A percentile compares a stretch with the other conserved stretches of the same genome.
These are phyloP conservation scores for Penicillium riverlandense DNA, from an alignment of 495 filamentous ascomycete species.

Conservation along the genomic window DNA sequence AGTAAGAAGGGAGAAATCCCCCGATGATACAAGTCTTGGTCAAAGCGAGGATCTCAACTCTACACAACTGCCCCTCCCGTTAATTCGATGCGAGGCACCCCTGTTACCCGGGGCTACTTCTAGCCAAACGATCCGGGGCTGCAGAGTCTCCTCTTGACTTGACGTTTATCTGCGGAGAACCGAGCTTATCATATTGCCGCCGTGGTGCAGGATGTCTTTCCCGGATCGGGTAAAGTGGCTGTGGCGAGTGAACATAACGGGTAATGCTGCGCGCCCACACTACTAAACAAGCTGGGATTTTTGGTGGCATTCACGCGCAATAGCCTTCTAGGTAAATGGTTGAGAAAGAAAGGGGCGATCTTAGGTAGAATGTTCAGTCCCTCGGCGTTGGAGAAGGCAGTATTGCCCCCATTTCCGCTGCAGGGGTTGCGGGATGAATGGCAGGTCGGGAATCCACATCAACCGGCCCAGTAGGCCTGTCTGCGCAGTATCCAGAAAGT, in stretches of 20 bases:
- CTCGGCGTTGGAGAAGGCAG: conserved; percentile 59
- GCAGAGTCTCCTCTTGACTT: neutral
- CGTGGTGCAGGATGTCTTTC: conserved; percentile 14
- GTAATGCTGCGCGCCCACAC: neutral
- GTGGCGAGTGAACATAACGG: neutral
- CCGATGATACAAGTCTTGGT: neutral
- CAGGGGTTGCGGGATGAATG: conserved; percentile 59
- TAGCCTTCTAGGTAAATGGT: neutral
- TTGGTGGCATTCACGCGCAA: neutral
- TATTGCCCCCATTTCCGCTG: conserved; percentile 75
- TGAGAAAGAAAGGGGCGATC: neutral
- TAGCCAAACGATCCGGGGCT: conserved; percentile 15
- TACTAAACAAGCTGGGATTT: neutral
- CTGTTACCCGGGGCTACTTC: conserved; percentile 2
- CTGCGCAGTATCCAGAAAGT: conserved; percentile 71
- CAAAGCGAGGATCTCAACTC: neutral
- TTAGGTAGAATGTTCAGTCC: conserved; percentile 5
- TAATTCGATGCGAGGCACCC: conserved; percentile 24
- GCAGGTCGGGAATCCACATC: conserved; percentile 74
- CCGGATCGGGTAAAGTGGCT: conserved; percentile 15
- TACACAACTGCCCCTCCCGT: conserved; percentile 18
- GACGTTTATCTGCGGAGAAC: conserved; percentile 7
- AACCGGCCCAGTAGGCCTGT: conserved; percentile 71
- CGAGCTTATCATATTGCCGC: conserved; percentile 11
- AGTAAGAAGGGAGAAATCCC: neutral